Evolutionary conservation across 2,329 filamentous ascomycete species (phyloP).

Genomic region (Passalora sequoiae): DNA sequence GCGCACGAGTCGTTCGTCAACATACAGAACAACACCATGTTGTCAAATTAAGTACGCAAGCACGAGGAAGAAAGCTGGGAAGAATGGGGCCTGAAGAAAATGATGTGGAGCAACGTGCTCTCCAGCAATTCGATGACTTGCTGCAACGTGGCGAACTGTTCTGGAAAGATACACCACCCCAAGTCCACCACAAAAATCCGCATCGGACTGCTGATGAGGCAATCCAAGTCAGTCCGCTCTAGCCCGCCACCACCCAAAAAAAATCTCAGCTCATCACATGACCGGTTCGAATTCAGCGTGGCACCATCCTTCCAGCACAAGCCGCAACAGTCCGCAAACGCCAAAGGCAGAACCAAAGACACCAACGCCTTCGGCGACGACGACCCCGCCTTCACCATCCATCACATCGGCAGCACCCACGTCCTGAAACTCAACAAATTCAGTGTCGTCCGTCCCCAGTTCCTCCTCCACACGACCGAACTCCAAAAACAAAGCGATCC

Average conservation of each 20-base stretch:
- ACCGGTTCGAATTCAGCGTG: slow-evolving; percentile 5
- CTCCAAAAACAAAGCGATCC: slow-evolving; percentile 38
- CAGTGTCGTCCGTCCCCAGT: slow-evolving; percentile 34
- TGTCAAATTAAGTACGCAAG: too few relatives aligned
- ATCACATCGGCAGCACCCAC: slow-evolving; percentile 28
- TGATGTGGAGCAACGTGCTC: background rate
- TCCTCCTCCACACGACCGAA: slow-evolving; percentile 38
- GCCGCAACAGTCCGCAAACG: background rate
- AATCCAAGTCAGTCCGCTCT: background rate
- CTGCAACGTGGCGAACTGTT: background rate
- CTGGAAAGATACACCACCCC: background rate
- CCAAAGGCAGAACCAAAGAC: slow-evolving; percentile 3
- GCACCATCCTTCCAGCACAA: slow-evolving; percentile 1
- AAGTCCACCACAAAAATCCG: background rate
- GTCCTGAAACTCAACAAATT: slow-evolving; percentile 38
- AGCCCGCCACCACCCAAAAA: background rate
- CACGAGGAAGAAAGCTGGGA: too few relatives aligned
- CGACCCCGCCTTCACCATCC: slow-evolving; percentile 4
- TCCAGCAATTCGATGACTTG: slow-evolving; percentile 1
- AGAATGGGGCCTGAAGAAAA: too few relatives aligned
- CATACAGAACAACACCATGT: too few relatives aligned
- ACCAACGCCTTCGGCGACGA: slow-evolving; percentile 4
- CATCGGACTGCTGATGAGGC: too few relatives aligned
- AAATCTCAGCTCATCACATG: background rate
- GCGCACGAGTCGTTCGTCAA: too few relatives aligned